These are phyloP conservation scores for Hanseniaspora uvarum DNA, from an alignment of 1,139 yeast species.

Conservation along the genomic window DNA sequence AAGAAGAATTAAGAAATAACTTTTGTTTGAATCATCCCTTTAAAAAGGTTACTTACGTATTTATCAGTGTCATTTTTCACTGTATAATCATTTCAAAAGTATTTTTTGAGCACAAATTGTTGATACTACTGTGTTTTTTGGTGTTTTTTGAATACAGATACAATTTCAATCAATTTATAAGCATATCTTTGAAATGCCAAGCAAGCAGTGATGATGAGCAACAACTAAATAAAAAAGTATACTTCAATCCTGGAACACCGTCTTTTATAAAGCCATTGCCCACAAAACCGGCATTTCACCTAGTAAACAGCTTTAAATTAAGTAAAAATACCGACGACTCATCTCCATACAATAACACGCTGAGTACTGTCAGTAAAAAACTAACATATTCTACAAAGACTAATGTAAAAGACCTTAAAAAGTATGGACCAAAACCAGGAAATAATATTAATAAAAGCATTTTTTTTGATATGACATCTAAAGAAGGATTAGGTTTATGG, in stretches of 20 bases:
- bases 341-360: background rate
- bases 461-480: conserved; percentile 22
- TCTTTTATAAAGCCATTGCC: background rate
- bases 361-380: background rate
- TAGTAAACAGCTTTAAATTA: background rate
- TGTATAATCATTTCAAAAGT: background rate
- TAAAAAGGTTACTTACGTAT: background rate
- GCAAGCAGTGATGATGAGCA: background rate
- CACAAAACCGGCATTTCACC: background rate
- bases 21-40: background rate
- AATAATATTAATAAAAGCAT: conserved; percentile 15
- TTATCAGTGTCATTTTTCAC: background rate
- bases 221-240: background rate
- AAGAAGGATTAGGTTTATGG: conserved; percentile 21
- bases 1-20: background rate
- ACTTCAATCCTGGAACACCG: background rate
- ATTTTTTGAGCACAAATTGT: background rate
- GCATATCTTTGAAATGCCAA: background rate
- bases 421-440: background rate
- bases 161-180: background rate
- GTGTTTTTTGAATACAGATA: background rate
- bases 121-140: background rate
- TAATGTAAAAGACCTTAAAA: background rate
- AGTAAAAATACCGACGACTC: background rate
- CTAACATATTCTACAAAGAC: background rate